Base-by-base conservation (phyloP, 2,329 filamentous ascomycete genomes). In the Zelopaecilomyces penicillatus region DNA sequence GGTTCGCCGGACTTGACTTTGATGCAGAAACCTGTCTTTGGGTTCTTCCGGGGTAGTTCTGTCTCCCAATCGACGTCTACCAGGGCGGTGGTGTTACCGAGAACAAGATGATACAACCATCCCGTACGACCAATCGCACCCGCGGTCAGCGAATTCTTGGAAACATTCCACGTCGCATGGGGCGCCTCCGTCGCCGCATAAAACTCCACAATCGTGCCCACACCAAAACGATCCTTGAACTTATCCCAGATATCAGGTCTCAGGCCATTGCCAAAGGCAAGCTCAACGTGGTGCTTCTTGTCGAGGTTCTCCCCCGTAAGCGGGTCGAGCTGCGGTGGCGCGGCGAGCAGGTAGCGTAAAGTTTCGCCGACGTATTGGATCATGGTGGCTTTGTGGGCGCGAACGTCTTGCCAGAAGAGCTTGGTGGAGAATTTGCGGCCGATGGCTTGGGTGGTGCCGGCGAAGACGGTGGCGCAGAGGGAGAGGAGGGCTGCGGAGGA, bases 361-460 rank as follows among this genome's bases (percentile, higher is more conserved):
- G 87, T 91, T 63, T 95, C 88, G 42, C 88, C 88, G 10, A 95
- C 88, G 59, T 95, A 95, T 60, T 94, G 87, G 49, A 94, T 83
- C 4, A 82, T 73, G 1, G 85, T 93, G 19, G 87, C 83, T 6
- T 82, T 68, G 40, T 76, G 77, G 37, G 75, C 74, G n/a, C 84
- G 76, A 11, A 83, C 83, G 44, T 91, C 85, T 11, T 77, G 69
- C 83, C 87, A 93, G 65, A 91, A 93, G 1, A 71, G 78, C 49
- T 75, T 76, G 3, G 83, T 85, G 3, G 85, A 89, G 67, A 95
- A 94, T 55, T 83, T 86, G 53, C 78, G 80, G 39, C 85, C 85
- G 11, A 95, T 65, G 28, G 85, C 77, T 42, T 90, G 68, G 0
- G 87, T 85, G 33, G 73, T 75, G 36, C 82, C 83, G 1, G 66